Base-by-base conservation (phyloP, 2,329 filamentous ascomycete genomes). In the Claviceps sp. region DNA sequence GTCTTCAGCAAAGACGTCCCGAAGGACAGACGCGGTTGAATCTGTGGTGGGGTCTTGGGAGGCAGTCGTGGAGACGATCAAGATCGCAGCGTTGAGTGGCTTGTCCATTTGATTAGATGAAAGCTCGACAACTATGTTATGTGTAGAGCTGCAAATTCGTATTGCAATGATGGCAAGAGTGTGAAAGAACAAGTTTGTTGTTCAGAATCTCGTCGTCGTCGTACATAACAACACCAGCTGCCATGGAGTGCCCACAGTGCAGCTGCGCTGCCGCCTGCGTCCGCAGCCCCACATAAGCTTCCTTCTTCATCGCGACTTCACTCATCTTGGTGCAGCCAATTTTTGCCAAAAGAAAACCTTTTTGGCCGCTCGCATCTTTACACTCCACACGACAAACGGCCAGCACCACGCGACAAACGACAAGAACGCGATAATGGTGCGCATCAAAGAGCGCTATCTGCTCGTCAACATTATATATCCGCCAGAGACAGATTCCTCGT, bases 401-500 rank as follows among this genome's bases (percentile, higher is more conserved):
- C 30, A 18, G 16, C 46, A 37, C 5, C 43, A 41, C 22, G 5
- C 20, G n/a, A 42, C 30, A 50, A 4, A 9, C 14, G 37, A n/a
- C 14, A 9, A n/a, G 6, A 13, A 13, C 16, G 41, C 47, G 34
- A 56, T 38, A 48, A 96, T 98, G 93, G 93, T 98, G 55, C 88
- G 93, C 64, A 81, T 97, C 59, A 98, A 98, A 70, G 86, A 95
- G 68, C 84, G 93, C 61, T 98, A 98, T 67, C 79, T 98, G 18
- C 81, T 97, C n/a, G 81, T 97, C 56, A 88, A 95, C 65, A 89
- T 97, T 58, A 76, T 97, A 47, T 96, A 96, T 62, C 88, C 90
- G 0, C 76, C 81, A 6, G 71, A 79, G 13, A 56, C 72, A 9
- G 56, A 62, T 9, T 61, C 60, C 55, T 55, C 60, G 55, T 67